Percentiles rank a stretch among this genome's conserved stretches.
These are phyloP conservation scores for Fonsecaea multimorphosa DNA, from an alignment of 2,329 filamentous ascomycete species.

Conservation along the genomic window DNA sequence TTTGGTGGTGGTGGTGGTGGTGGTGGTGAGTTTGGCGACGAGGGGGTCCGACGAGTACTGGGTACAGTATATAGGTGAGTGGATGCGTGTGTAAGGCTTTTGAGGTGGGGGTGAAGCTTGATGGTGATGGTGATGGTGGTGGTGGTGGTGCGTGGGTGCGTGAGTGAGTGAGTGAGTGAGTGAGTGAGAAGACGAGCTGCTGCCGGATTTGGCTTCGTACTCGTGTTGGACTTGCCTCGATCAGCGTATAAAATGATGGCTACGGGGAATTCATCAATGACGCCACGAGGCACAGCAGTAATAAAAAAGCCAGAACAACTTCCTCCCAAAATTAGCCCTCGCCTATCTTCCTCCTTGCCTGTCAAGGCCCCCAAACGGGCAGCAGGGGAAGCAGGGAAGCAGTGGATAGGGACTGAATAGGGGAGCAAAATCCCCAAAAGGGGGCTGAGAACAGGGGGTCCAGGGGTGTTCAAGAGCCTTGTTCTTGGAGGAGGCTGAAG, in stretches of 20 bases:
- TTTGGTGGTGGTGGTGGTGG: background rate
- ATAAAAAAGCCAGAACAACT: background rate
- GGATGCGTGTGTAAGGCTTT: background rate
- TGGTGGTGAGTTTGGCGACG: background rate
- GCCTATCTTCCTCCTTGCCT: slow-evolving; percentile 17
- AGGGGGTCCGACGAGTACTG: background rate
- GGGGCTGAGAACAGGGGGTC: background rate
- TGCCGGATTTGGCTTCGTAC: slow-evolving; percentile 2
- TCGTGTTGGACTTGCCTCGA: slow-evolving; percentile 1
- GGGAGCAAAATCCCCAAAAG: background rate
- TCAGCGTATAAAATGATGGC: background rate
- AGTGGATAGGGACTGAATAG: background rate
- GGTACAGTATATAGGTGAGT: background rate
- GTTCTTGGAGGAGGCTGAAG: too few relatives aligned
- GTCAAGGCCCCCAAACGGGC: slow-evolving; percentile 3
- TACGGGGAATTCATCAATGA: background rate
- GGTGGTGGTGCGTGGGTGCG: too few relatives aligned
- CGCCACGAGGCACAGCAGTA: background rate
- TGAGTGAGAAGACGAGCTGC: background rate
- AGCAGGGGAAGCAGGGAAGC: background rate
- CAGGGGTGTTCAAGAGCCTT: background rate
- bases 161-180: background rate
- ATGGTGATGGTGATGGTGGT: background rate
- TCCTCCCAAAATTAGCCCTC: slow-evolving; percentile 20
- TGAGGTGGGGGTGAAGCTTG: background rate